Base-by-base conservation (phyloP, 1,284 basidiomycete genomes). In the Trametes pubescens region DNA sequence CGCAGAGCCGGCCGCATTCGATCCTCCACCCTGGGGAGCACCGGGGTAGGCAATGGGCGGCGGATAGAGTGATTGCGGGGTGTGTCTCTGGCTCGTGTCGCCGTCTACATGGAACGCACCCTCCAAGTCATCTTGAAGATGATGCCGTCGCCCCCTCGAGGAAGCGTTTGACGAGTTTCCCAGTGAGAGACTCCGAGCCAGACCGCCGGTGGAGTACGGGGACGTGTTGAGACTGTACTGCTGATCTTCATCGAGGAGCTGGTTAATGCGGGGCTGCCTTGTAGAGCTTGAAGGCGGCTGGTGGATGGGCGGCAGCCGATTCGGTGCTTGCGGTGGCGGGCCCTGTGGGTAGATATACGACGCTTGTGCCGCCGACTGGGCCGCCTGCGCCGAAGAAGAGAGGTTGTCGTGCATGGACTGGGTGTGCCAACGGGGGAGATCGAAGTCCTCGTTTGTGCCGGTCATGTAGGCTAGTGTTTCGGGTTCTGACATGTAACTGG, bases 351-450 rank as follows among this genome's bases (percentile, higher is more conserved):
- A 82, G 64, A 83, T 72, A 63, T 81, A 81, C 18, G 82, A 78
- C 26, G 78, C 73, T 34, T 82, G 76, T 71, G 86, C 84, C 4
- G 86, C 80, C 2, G 86, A 74, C 72, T 89, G 88, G 18, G 85
- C 82, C 34, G 86, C 81, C 77, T 87, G 85, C 5, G 83, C 81
- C 43, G 87, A 85, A 46, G 87, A 87, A 8, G 88, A 84, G 71
- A 89, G 82, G 59, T 83, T 79, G 78, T 90, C 87, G 78, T 86
- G 81, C 70, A 77, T 73, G 40, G 78, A 74, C 72, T 89, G 88
- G 18, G 87, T 87, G 75, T 89, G 86, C 90, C 90, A 92, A 79
- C 91, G 90, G 70, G 91, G 91, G 69, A 93, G 88, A 83, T 92
- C 90, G 78, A 85, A 87, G 73, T 84, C 84, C 77, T 86, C 84